phyloP scores from a whole-genome alignment of 140 eudicot species.

The Oenanthe javanica region DNA sequence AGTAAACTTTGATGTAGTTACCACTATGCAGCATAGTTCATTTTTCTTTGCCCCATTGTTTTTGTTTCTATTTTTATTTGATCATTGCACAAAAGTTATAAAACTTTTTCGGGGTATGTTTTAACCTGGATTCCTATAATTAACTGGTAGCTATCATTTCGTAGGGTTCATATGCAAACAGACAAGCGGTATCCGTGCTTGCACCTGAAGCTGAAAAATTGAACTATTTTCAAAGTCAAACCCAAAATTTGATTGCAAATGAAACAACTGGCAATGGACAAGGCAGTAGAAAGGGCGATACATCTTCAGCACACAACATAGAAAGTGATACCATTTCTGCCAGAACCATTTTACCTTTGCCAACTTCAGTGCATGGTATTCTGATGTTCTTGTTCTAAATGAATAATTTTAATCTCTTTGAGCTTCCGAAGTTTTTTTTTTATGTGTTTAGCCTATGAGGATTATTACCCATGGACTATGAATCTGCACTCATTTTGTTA shows the following conservation, averaged over 20 bases:
- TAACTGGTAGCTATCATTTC: slow-evolving; percentile 8
- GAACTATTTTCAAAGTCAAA: slow-evolving; percentile 31
- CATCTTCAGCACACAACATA: slow-evolving; percentile 17
- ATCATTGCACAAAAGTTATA: not conserved
- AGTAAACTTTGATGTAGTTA: not conserved
- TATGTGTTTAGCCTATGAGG: too few relatives aligned
- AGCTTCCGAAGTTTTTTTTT: too few relatives aligned
- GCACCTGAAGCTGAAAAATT: slow-evolving; percentile 36
- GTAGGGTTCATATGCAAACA: slow-evolving; percentile 43
- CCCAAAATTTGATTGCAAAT: slow-evolving; percentile 14
- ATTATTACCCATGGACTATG: not conserved
- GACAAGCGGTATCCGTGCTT: slow-evolving; percentile 31
- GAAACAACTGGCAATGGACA: slow-evolving; percentile 30
- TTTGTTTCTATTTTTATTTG: not conserved
- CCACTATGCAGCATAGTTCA: not conserved
- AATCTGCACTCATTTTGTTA: too few relatives aligned
- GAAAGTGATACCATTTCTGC: slow-evolving; percentile 30
- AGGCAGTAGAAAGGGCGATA: slow-evolving; percentile 29
- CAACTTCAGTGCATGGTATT: slow-evolving; percentile 54
- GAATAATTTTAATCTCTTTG: not conserved
- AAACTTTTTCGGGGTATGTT: not conserved
- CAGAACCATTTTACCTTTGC: slow-evolving; percentile 34
- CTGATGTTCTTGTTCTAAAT: slow-evolving; percentile 7
- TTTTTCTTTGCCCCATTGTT: not conserved
- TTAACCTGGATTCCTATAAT: not conserved